A percentile compares a stretch with the other conserved stretches of the same genome.
Conservation (phyloP, 164 flowering plant species). For the Warburgia ugandensis region DNA sequence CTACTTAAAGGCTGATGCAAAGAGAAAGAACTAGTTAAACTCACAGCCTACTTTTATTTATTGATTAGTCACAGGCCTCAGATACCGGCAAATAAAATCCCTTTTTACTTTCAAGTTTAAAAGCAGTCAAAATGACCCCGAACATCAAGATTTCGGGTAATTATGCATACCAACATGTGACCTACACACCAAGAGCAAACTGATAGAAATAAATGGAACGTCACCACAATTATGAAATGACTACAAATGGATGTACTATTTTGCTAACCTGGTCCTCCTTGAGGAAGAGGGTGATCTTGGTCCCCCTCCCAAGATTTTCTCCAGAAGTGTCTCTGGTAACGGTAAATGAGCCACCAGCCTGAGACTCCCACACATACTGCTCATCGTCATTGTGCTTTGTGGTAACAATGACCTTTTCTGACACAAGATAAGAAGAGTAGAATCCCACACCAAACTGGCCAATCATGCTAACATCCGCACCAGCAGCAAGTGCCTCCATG, state of each 20-base stretch:
- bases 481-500: constrained; percentile 17
- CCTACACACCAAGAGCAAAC: too few species aligned
- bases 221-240: neutral
- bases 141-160: too few species aligned
- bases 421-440: constrained; percentile 14
- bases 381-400: constrained; percentile 17
- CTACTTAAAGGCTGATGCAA: too few species aligned
- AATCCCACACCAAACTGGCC: constrained; percentile 19
- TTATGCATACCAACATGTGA: too few species aligned
- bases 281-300: constrained; percentile 16
- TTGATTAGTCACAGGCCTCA: too few species aligned
- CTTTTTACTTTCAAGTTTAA: too few species aligned
- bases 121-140: too few species aligned
- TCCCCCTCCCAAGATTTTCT: constrained; percentile 15
- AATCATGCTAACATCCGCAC: constrained; percentile 19
- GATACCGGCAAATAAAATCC: too few species aligned
- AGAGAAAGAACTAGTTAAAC: too few species aligned
- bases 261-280: constrained; percentile 14
- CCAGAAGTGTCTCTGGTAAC: constrained; percentile 13
- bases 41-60: too few species aligned
- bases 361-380: constrained; percentile 18
- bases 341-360: constrained; percentile 17
- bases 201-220: neutral
- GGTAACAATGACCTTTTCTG: constrained; percentile 13
- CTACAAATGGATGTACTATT: neutral